These are phyloP conservation scores for Kodamaea sp. DNA, from an alignment of 1,139 yeast genomes.

Conservation along the genomic window DNA sequence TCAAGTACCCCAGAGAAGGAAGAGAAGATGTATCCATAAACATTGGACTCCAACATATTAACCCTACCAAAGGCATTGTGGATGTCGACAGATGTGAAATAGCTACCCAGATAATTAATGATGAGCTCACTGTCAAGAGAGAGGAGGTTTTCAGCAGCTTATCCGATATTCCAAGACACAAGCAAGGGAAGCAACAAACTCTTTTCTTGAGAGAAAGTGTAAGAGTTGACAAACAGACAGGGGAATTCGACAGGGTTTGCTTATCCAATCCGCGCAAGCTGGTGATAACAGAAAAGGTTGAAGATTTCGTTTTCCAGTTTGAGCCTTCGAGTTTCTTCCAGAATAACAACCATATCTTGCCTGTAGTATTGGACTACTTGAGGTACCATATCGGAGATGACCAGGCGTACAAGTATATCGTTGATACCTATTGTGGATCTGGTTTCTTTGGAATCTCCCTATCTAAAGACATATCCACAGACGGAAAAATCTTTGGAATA, in stretches of 20 bases:
- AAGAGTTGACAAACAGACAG: slow-evolving; percentile 32
- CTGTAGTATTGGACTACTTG: slow-evolving; percentile 36
- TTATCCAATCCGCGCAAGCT: slow-evolving; percentile 22
- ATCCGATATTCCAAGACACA: slow-evolving; percentile 5
- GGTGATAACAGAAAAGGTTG: slow-evolving; percentile 33
- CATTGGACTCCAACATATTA: slow-evolving; percentile 37
- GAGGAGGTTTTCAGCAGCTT: slow-evolving; percentile 9
- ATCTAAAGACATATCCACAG: slow-evolving; percentile 26
- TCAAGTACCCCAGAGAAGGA: slow-evolving; percentile 15
- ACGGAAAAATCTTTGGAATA: slow-evolving; percentile 45
- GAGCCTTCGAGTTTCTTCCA: slow-evolving; percentile 40
- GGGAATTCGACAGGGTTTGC: slow-evolving; percentile 30
- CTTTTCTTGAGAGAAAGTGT: slow-evolving; percentile 37
- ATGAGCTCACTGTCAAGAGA: slow-evolving; percentile 17
- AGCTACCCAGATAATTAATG: slow-evolving; percentile 31
- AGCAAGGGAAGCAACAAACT: slow-evolving; percentile 17
- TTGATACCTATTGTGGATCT: slow-evolving; percentile 50
- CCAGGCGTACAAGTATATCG: slow-evolving; percentile 25
- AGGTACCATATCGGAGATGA: slow-evolving; percentile 22
- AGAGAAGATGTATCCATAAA: slow-evolving; percentile 7
- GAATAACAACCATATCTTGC: slow-evolving; percentile 36
- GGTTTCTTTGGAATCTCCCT: slow-evolving; percentile 48
- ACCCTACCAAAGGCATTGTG: slow-evolving; percentile 23
- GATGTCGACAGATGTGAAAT: slow-evolving; percentile 35
- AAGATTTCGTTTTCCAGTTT: slow-evolving; percentile 33